phyloP scores from a whole-genome alignment of 192 early-diverging fungal species.

The Entomortierella beljakovae region DNA sequence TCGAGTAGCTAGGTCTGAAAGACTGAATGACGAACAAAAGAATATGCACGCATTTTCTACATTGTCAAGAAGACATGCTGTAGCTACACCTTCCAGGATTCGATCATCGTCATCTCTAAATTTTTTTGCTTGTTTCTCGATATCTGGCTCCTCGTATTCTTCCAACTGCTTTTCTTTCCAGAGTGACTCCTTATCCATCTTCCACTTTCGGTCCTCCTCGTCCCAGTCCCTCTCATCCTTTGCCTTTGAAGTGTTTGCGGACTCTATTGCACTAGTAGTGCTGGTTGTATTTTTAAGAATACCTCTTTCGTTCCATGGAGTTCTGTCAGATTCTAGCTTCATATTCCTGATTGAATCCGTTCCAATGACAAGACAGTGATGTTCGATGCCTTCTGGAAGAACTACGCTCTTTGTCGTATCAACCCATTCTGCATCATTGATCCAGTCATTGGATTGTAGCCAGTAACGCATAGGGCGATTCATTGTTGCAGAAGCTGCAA shows the following conservation, averaged over 20 bases:
- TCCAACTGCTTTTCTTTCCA: conserved; percentile 33
- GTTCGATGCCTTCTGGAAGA: conserved; percentile 53
- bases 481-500: conserved; percentile 78
- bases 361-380: conserved; percentile 64
- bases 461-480: conserved; percentile 72
- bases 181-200: conserved; percentile 28
- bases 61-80: conserved; percentile 56
- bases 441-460: conserved; percentile 64
- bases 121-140: conserved; percentile 12
- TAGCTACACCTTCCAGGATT: conserved; percentile 61
- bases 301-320: not conserved
- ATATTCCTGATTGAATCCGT: conserved; percentile 60
- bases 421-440: conserved; percentile 65
- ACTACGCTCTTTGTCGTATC: conserved; percentile 63
- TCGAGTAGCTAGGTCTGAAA: conserved; percentile 32
- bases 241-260: not conserved
- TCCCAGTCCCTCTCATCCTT: conserved; percentile 24
- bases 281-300: no score
- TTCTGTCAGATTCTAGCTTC: conserved; percentile 6
- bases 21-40: conserved; percentile 54
- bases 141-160: not conserved
- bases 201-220: conserved; percentile 20
- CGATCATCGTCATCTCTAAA: conserved; percentile 62
- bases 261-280: not conserved
- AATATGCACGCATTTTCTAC: conserved; percentile 61